These are phyloP conservation scores for Talaromyces atroroseus DNA, from an alignment of 2,329 filamentous ascomycete genomes.

Conservation along the genomic window DNA sequence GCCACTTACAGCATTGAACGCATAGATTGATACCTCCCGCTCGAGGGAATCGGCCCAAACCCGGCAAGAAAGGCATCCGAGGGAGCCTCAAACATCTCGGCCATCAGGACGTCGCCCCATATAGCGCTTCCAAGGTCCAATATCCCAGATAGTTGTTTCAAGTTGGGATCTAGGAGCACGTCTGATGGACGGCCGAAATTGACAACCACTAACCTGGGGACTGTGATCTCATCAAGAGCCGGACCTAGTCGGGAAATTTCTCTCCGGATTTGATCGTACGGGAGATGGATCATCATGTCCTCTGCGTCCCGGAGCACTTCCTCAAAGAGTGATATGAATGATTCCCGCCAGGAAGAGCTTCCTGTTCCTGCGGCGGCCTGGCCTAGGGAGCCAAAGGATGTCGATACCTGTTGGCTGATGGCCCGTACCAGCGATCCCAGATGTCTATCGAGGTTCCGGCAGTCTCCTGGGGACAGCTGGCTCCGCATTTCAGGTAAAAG, in stretches of 20 bases:
- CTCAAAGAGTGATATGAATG: slow-evolving; percentile 50
- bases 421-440: slow-evolving; percentile 34
- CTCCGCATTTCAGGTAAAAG: slow-evolving; percentile 28
- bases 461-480: slow-evolving; percentile 25
- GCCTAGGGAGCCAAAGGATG: slow-evolving; percentile 47
- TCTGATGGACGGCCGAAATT: slow-evolving; percentile 46
- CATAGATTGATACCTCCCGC: slow-evolving; percentile 22
- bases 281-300: slow-evolving; percentile 53
- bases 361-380: slow-evolving; percentile 44
- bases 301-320: slow-evolving; percentile 52
- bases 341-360: slow-evolving; percentile 48
- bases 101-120: slow-evolving; percentile 54
- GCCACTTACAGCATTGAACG: slow-evolving; percentile 32
- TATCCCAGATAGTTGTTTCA: slow-evolving; percentile 46
- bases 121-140: slow-evolving; percentile 50
- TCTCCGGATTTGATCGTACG: slow-evolving; percentile 51
- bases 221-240: slow-evolving; percentile 46
- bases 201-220: slow-evolving; percentile 48
- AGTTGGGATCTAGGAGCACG: slow-evolving; percentile 47
- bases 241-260: slow-evolving; percentile 41
- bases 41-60: slow-evolving; percentile 24
- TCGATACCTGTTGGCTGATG: slow-evolving; percentile 43
- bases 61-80: slow-evolving; percentile 33
- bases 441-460: slow-evolving; percentile 29
- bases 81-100: slow-evolving; percentile 42